Evolutionary conservation across 345 rosid genomes (phyloP), one percentile per base, ranked within the genome.

Genomic region (Linum tenue): DNA sequence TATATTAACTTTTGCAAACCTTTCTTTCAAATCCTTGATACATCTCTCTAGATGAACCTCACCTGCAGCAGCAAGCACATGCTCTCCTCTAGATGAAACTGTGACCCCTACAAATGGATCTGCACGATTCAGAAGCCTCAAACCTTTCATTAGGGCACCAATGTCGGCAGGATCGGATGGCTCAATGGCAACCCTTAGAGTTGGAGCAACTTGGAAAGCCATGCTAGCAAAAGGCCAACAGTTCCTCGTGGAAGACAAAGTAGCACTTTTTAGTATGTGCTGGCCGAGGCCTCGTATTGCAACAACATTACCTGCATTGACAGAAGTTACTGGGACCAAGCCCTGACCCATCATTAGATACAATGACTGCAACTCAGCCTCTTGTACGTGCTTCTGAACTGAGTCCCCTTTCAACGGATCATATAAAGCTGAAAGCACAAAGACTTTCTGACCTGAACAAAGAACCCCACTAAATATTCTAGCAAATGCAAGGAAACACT

Each of bases 301-400:
- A 59, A 92, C 96, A 69, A 92, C 64, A 73, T 86, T 84, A 60
- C 97, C 97, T 17, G 98, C 96, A 79, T 82, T 84, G 8, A 86
- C 98, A 64, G 78, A 81, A 17, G 85, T 75, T 36, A 90, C 92
- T 1, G 92, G 95, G 69, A 61, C 86, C 70, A 92, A 74, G 53
- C 94, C 96, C 73, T 92, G 97, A 65, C 98, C 96, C 97, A 90
- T 92, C 98, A 90, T 92, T 66, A 92, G 78, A 85, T 92, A 92
- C 39, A 90, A 73, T 5, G 96, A 88, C 35, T 88, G 94, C 60
- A 92, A 71, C 72, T 85, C 90, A 60, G 96, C 97, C 78, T 82
- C 90, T 75, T 90, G 97, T 64, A 88, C 66, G 57, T 90, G 90
- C 74, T 85, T 92, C 61, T 88, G 97, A 76, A 77, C 75, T 3